These are phyloP conservation scores for Geranium rotundifolium DNA, from an alignment of 345 rosid genomes.

Conservation along the genomic window DNA sequence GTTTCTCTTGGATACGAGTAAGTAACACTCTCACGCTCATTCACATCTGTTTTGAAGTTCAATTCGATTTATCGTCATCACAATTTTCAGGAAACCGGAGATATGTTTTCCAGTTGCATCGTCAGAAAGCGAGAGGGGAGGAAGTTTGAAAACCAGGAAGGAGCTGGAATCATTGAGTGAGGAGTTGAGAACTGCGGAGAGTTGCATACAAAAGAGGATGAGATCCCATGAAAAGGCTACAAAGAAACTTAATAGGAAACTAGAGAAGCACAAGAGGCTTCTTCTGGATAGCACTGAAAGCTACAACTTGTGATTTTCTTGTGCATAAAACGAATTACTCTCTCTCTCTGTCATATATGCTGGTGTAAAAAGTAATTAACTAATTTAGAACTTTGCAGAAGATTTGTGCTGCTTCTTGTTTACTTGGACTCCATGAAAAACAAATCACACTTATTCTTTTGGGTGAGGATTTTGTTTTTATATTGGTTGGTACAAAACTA, in stretches of 20 bases:
- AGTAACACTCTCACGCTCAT: background rate
- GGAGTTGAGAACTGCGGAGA: background rate
- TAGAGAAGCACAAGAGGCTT: background rate
- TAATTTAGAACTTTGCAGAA: too few relatives aligned
- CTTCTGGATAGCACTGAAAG: background rate
- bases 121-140: background rate
- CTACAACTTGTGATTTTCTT: too few relatives aligned
- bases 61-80: background rate
- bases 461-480: too few relatives aligned
- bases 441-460: too few relatives aligned
- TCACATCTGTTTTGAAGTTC: background rate
- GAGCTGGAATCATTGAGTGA: conserved; percentile 2
- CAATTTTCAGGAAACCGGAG: conserved; percentile 24
- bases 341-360: too few relatives aligned
- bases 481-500: too few relatives aligned
- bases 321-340: too few relatives aligned
- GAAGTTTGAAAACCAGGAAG: background rate
- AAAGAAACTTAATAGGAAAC: background rate
- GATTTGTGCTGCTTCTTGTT: too few relatives aligned
- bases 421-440: too few relatives aligned
- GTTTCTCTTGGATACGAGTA: conserved; percentile 39
- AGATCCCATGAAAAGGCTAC: background rate
- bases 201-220: background rate
- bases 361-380: too few relatives aligned
- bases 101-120: conserved; percentile 27